Evolutionary conservation across 225 moss, liverwort and hornwort genomes (phyloP), one percentile per base, ranked within the genome.

Genomic region (Sphagnum tenellum): DNA sequence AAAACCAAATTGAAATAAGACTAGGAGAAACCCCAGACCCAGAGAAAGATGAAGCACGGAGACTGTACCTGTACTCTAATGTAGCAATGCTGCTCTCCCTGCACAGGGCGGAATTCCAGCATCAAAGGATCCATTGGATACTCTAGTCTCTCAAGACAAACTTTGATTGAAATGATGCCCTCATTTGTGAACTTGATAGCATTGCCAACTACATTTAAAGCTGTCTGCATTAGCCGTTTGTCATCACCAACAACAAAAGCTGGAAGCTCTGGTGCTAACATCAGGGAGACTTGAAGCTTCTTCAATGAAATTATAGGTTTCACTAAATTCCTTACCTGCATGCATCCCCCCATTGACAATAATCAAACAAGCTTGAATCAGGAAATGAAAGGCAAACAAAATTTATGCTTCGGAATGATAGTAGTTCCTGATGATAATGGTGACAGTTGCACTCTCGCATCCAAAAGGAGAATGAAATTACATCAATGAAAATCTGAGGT

Each of bases 151-250:
- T 83, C 83, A 46, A 73, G 62, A 5, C 67, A 46, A 52, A 87
- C 84, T 8, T 69, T 78, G 48, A 84, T 74, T 65, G 66, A 68
- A 7, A 87, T 69, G 62, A 55, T 66, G 52, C 87, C 87, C 57
- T 87, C 87, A 72, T 81, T 87, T 8, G 87, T 87, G 63, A 84
- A 87, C 76, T 87, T 87, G 10, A 87, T 69, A 69, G 87, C 87
- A 73, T 87, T 87, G 71, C 87, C 87, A 59, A 87, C 87, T 50
- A 84, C 78, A 62, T 84, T 87, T 49, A 87, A 84, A 71, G 75
- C 76, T 57, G 59, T 77, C 70, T 87, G 87, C 76, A 84, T 75
- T 2, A 87, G 76, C 68, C 84, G 78, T 66, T 84, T 87, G 50
- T 84, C 87, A 71, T 87, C 87, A 46, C 87, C 87, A 71, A 87